phyloP scores from a whole-genome alignment of 306 rosid species.

The Ceratonia siliqua region DNA sequence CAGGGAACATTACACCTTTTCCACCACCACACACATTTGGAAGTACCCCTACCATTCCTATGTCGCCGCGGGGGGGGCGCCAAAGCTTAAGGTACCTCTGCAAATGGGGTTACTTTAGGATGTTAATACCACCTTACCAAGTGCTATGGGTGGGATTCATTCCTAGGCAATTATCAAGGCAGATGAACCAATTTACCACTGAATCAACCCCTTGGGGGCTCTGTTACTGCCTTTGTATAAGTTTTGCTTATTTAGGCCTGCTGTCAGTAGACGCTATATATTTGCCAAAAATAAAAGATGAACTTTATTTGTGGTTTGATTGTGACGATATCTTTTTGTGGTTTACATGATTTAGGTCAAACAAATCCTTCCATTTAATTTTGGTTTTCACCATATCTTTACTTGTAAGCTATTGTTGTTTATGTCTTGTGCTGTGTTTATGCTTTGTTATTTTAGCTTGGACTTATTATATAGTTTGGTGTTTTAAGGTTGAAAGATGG shows the following conservation, averaged over 20 bases:
- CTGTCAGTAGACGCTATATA: background rate
- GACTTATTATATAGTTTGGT: constrained; percentile 27
- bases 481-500: constrained; percentile 84
- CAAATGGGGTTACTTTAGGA: background rate
- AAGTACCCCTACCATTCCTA: no score
- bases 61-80: no score
- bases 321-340: background rate
- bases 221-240: background rate
- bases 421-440: background rate
- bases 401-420: constrained; percentile 19
- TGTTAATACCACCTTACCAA: constrained; percentile 1
- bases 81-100: background rate
- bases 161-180: background rate
- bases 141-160: background rate
- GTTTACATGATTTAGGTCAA: background rate
- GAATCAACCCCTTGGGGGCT: background rate
- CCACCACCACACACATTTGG: no score
- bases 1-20: no score
- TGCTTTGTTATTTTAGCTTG: constrained; percentile 23
- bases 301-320: constrained; percentile 12
- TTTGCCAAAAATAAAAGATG: background rate
- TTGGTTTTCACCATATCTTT: constrained; percentile 19
- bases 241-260: background rate
- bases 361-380: background rate
- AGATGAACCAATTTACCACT: background rate